These are phyloP conservation scores for Leccinum fallax DNA, from an alignment of 1,284 basidiomycete genomes.

Conservation along the genomic window DNA sequence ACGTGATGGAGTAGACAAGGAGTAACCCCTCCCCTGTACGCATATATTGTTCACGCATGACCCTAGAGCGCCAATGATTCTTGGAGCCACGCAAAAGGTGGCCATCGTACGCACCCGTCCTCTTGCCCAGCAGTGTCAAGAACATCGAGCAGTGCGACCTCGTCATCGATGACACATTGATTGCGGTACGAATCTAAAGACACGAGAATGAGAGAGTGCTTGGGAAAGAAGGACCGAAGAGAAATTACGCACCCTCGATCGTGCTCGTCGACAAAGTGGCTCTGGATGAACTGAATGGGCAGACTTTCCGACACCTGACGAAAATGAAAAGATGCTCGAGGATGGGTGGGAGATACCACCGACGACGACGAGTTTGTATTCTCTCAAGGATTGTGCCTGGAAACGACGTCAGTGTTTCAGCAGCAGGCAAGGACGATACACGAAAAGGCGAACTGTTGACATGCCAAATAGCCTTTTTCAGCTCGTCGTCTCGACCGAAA, in stretches of 20 bases:
- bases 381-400: slow-evolving; percentile 90
- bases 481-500: slow-evolving; percentile 79
- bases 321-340: neutral
- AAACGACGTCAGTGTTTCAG: neutral
- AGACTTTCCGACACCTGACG: slow-evolving; percentile 91
- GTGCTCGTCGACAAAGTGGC: slow-evolving; percentile 92
- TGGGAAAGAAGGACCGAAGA: slow-evolving; percentile 2
- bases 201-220: slow-evolving; percentile 4
- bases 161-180: slow-evolving; percentile 96
- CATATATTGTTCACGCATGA: slow-evolving; percentile 99
- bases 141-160: slow-evolving; percentile 96
- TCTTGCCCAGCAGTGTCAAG: slow-evolving; percentile 99
- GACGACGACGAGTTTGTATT: slow-evolving; percentile 92
- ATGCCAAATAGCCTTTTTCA: slow-evolving; percentile 65
- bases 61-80: slow-evolving; percentile 48
- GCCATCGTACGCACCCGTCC: slow-evolving; percentile 74
- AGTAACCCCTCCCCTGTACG: slow-evolving; percentile 98
- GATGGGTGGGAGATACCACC: slow-evolving; percentile 56
- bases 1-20: slow-evolving; percentile 98
- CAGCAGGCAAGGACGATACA: neutral
- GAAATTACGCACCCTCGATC: slow-evolving; percentile 77
- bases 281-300: slow-evolving; percentile 97
- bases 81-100: neutral
- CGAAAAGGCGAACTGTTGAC: slow-evolving; percentile 31
- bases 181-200: slow-evolving; percentile 88